A percentile compares a stretch with the other conserved stretches of the same genome.
These are phyloP conservation scores for Tubosaeta sp. DNA, from an alignment of 768 basidiomycete species.

Conservation along the genomic window DNA sequence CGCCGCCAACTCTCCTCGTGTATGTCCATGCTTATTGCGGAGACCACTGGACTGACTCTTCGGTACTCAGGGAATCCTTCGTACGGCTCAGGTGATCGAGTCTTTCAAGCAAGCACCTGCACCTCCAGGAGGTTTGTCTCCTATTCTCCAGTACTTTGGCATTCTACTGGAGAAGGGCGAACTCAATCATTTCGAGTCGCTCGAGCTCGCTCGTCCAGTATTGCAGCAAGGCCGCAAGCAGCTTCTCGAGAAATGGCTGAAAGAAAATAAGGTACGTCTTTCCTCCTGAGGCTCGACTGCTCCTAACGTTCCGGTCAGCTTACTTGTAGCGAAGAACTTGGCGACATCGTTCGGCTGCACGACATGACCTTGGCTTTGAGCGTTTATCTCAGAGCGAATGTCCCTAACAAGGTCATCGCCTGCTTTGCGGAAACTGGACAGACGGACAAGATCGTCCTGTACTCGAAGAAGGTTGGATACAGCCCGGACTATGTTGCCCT, in stretches of 20 bases:
- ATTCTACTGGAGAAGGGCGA: slow-evolving; percentile 98
- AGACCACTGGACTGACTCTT: slow-evolving; percentile 2
- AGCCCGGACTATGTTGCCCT: slow-evolving; percentile 89
- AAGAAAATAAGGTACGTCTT: slow-evolving; percentile 87
- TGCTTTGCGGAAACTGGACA: slow-evolving; percentile 99
- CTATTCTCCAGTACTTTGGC: slow-evolving; percentile 97
- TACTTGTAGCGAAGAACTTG: slow-evolving; percentile 97
- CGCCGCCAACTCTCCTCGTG: slow-evolving; percentile 93
- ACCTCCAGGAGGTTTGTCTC: slow-evolving; percentile 84
- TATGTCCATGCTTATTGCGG: slow-evolving; percentile 31
- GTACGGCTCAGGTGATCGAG: slow-evolving; percentile 93
- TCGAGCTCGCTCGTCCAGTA: slow-evolving; percentile 95
- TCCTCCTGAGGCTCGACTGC: slow-evolving; percentile 2
- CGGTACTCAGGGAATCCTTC: slow-evolving; percentile 73
- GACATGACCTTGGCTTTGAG: slow-evolving; percentile 98
- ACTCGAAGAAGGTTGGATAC: slow-evolving; percentile 96
- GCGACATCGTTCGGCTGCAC: slow-evolving; percentile 89
- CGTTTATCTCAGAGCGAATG: slow-evolving; percentile 95
- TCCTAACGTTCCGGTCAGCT: slow-evolving; percentile 48
- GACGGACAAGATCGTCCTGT: slow-evolving; percentile 95
- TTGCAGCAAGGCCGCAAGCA: slow-evolving; percentile 95
- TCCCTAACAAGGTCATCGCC: slow-evolving; percentile 97
- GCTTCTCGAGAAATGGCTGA: slow-evolving; percentile 97
- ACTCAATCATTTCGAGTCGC: slow-evolving; percentile 91
- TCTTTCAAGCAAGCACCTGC: slow-evolving; percentile 96